Evolutionary conservation across 495 filamentous ascomycete genomes (phyloP).

Genomic region (Bathelium albidoporum): DNA sequence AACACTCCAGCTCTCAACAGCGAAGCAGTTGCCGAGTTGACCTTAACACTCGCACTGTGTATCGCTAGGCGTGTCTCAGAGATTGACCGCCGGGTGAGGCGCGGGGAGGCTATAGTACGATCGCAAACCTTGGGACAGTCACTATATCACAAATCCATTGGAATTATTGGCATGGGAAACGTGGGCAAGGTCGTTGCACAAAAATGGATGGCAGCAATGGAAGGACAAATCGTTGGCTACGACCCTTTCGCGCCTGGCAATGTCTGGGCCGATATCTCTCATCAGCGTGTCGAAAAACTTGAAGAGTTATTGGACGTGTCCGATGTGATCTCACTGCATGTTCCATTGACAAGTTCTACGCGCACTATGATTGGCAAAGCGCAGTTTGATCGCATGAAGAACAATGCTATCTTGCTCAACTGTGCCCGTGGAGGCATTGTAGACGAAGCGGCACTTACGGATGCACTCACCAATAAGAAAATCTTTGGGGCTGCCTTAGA

Average conservation of each 20-base stretch:
- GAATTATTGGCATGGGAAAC: conserved; percentile 36
- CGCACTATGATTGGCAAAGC: conserved; percentile 5
- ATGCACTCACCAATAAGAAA: conserved; percentile 1
- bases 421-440: conserved; percentile 6
- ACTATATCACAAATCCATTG: conserved; percentile 28
- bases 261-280: conserved; percentile 27
- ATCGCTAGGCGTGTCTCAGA: conserved; percentile 28
- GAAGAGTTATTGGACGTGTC: conserved; percentile 27
- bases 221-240: conserved; percentile 27
- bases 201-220: conserved; percentile 31
- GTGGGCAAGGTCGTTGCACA: conserved; percentile 30
- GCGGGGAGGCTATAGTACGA: conserved; percentile 21
- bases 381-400: conserved; percentile 9
- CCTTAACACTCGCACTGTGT: conserved; percentile 26
- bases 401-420: conserved; percentile 6
- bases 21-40: conserved; percentile 31
- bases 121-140: conserved; percentile 29
- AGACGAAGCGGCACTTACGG: conserved; percentile 8
- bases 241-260: conserved; percentile 26
- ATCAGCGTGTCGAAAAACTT: conserved; percentile 21
- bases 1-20: conserved; percentile 23
- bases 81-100: conserved; percentile 27
- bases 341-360: conserved; percentile 22
- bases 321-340: conserved; percentile 32
- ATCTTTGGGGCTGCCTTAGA: conserved; percentile 8